Evolutionary conservation across 2,329 filamentous ascomycete genomes (phyloP), one percentile per base, ranked within the genome.

Genomic region (Phialophora verrucosa): DNA sequence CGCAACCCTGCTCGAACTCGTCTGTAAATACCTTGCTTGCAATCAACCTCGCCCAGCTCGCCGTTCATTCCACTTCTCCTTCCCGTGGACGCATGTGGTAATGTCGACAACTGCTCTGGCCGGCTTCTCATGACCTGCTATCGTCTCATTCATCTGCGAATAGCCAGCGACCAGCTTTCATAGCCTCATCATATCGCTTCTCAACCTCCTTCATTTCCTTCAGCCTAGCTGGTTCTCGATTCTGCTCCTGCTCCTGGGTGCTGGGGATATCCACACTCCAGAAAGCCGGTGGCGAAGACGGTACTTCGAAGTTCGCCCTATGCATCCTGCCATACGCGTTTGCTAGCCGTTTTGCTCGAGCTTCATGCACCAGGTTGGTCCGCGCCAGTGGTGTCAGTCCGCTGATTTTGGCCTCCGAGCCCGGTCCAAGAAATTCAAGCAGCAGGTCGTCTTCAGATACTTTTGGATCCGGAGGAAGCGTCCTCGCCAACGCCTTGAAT

Each of bases 231-330:
- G 88, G 87, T 66, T 84, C 83, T 64, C 85, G 85, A 73, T 94
- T 87, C 60, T 83, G 80, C 71, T 86, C 82, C 31, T 89, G 79
- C 77, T 97, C 91, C 76, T 98, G 95, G 1, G 95, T 97, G 29
- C 82, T 88, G 1, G 94, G 93, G 76, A 99, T 96, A 72, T 96
- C 94, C 1, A 90, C 85, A 62, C 91, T 85, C 95, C 95, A 99
- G 76, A 92, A 98, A 0, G 93, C 93, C 1, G 92, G 92, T 12
- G 95, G 93, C 10, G 90, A 92, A 53, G 81, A 83, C 69, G 86
- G 84, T 59, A 92, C 85, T 66, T 89, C 86, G 77, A 90, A 93
- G 31, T 88, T 84, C 72, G 94, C 86, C 63, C 90, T 85, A 78
- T 97, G 93, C 62, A 62, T 57, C 75, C 85, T 92, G 5, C 93